Evolutionary conservation across 1,284 basidiomycete genomes (phyloP).

Genomic region (Ganoderma lucidum): DNA sequence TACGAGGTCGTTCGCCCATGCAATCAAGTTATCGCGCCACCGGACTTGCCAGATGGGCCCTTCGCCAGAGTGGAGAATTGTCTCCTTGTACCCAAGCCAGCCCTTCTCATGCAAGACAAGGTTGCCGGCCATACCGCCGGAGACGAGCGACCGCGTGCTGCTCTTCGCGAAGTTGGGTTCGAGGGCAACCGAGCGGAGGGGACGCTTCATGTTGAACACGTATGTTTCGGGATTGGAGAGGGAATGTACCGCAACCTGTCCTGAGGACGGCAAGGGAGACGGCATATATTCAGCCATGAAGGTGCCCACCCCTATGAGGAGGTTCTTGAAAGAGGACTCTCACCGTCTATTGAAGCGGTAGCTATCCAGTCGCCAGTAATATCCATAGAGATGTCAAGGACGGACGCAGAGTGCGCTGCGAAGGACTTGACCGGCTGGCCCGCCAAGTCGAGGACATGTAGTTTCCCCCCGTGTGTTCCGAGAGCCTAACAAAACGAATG

Average conservation of each 20-base stretch:
- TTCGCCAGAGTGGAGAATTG: constrained; percentile 86
- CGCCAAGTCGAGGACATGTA: constrained; percentile 85
- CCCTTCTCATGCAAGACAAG: constrained; percentile 93
- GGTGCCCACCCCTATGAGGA: neutral
- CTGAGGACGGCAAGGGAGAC: constrained; percentile 47
- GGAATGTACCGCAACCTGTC: constrained; percentile 91
- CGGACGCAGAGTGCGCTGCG: constrained; percentile 90
- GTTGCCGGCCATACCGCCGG: constrained; percentile 92
- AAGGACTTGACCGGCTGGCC: constrained; percentile 91
- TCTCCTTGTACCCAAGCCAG: constrained; percentile 96
- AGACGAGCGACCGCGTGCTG: constrained; percentile 87
- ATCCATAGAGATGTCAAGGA: constrained; percentile 90
- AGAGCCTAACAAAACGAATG: constrained; percentile 62
- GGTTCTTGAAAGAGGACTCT: constrained; percentile 35
- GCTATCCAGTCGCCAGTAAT: constrained; percentile 89
- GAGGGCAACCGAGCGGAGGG: constrained; percentile 89
- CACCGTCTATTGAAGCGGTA: constrained; percentile 95
- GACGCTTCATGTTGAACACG: constrained; percentile 92
- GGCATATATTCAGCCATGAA: neutral
- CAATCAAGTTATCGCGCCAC: constrained; percentile 90
- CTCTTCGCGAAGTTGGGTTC: constrained; percentile 92
- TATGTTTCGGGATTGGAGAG: constrained; percentile 86
- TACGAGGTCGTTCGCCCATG: constrained; percentile 96
- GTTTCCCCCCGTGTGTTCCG: constrained; percentile 92
- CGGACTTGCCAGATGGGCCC: constrained; percentile 94